These are phyloP conservation scores for Nemania serpens DNA, from an alignment of 2,329 filamentous ascomycete species.

Conservation along the genomic window DNA sequence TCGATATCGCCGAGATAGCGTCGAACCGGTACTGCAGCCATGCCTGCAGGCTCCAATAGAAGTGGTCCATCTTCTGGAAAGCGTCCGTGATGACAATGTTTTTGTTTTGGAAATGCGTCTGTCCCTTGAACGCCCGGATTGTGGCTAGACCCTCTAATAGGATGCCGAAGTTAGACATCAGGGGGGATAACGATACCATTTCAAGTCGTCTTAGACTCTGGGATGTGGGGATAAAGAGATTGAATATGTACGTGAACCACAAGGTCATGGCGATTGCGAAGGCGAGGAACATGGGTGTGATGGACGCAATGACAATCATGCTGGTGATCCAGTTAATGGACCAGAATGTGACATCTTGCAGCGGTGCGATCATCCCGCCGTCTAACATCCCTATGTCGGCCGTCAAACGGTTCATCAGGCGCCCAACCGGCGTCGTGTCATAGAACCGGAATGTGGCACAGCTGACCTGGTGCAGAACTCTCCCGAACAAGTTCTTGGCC, in stretches of 20 bases:
- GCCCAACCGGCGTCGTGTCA: conserved; percentile 85
- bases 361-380: conserved; percentile 77
- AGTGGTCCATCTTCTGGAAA: conserved; percentile 95
- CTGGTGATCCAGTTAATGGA: conserved; percentile 73
- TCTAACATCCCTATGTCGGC: conserved; percentile 90
- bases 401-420: conserved; percentile 90
- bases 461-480: conserved; percentile 74
- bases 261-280: conserved; percentile 71
- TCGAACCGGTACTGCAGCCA: conserved; percentile 86
- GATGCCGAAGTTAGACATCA: conserved; percentile 92
- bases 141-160: conserved; percentile 85
- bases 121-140: conserved; percentile 80
- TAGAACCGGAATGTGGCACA: conserved; percentile 88
- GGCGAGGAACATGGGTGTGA: conserved; percentile 76
- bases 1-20: conserved; percentile 71
- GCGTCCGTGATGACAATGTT: conserved; percentile 82
- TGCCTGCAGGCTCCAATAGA: conserved; percentile 87
- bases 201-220: conserved; percentile 83
- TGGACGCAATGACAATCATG: conserved; percentile 76
- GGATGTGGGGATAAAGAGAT: conserved; percentile 78
- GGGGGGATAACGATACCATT: conserved; percentile 84
- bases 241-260: conserved; percentile 74
- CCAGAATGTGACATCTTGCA: conserved; percentile 73
- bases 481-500: conserved; percentile 73
- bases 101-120: conserved; percentile 77